Percentiles rank a stretch among this genome's conserved stretches.
phyloP scores from a whole-genome alignment of 805 yeast species.

The Candida michaelii region DNA sequence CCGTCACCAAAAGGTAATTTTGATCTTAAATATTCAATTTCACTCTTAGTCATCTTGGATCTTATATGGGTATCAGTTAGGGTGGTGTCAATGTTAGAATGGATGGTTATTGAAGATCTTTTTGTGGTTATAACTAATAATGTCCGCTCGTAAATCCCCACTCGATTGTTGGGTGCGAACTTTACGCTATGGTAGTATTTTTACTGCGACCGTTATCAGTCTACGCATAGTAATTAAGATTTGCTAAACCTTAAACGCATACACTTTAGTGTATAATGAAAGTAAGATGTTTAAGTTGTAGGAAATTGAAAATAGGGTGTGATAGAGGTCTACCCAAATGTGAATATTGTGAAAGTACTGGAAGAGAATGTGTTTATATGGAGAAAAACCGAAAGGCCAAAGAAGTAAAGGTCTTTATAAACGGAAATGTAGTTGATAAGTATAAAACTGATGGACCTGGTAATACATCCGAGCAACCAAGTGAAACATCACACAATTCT shows the following conservation, averaged over 20 bases:
- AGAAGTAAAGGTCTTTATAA: neutral
- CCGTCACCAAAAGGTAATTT: constrained; percentile 57
- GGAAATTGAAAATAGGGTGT: constrained; percentile 10
- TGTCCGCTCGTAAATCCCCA: constrained; percentile 6
- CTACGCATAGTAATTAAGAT: too few species aligned
- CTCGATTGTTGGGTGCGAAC: constrained; percentile 3
- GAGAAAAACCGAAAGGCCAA: neutral
- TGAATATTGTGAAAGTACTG: constrained; percentile 10
- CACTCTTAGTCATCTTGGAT: constrained; percentile 12
- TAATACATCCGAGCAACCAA: too few species aligned
- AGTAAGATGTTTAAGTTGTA: constrained; percentile 10
- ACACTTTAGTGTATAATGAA: too few species aligned
- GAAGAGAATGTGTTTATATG: constrained; percentile 11
- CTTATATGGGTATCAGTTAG: too few species aligned
- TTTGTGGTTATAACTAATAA: neutral
- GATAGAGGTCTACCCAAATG: constrained; percentile 7
- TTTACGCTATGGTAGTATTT: too few species aligned
- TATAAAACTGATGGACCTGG: neutral
- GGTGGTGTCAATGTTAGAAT: neutral
- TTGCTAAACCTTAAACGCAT: too few species aligned
- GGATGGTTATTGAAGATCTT: too few species aligned
- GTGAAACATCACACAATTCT: too few species aligned
- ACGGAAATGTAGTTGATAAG: neutral
- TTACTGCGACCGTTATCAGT: too few species aligned
- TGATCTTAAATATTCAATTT: constrained; percentile 7